phyloP scores from a whole-genome alignment of 768 basidiomycete species.

The Leccinum olivaceopallidum region DNA sequence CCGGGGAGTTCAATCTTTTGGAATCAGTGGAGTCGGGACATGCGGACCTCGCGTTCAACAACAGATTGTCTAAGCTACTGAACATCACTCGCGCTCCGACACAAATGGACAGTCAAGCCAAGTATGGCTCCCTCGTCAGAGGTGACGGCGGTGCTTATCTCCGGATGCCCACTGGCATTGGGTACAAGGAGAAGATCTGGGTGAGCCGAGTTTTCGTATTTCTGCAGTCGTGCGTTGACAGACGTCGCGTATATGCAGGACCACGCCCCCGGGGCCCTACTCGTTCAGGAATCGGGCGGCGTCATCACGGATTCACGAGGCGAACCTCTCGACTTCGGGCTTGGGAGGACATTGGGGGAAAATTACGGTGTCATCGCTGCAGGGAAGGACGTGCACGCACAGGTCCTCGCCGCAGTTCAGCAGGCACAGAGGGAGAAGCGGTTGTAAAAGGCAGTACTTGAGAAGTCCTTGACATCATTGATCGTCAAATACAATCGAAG shows the following conservation, averaged over 20 bases:
- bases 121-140: constrained; percentile 84
- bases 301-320: constrained; percentile 83
- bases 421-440: constrained; percentile 42
- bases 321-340: constrained; percentile 75
- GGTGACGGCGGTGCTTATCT: constrained; percentile 86
- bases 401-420: constrained; percentile 75
- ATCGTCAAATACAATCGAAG: background rate
- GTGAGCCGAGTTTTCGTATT: constrained; percentile 38
- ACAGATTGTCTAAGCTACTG: constrained; percentile 65
- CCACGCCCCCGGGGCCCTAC: constrained; percentile 82
- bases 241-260: constrained; percentile 52
- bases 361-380: constrained; percentile 91
- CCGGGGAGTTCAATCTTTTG: constrained; percentile 63
- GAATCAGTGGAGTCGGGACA: constrained; percentile 94
- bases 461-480: too few species aligned
- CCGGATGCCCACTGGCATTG: constrained; percentile 73
- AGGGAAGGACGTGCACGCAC: constrained; percentile 64
- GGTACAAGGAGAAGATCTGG: constrained; percentile 97
- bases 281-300: constrained; percentile 90
- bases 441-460: background rate
- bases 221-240: too few species aligned
- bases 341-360: constrained; percentile 80
- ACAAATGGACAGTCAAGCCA: constrained; percentile 96
- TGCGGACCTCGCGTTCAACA: constrained; percentile 85
- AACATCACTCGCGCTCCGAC: constrained; percentile 64